Base-by-base conservation (phyloP, 1,284 basidiomycete species). In the Lentinus polychrous region DNA sequence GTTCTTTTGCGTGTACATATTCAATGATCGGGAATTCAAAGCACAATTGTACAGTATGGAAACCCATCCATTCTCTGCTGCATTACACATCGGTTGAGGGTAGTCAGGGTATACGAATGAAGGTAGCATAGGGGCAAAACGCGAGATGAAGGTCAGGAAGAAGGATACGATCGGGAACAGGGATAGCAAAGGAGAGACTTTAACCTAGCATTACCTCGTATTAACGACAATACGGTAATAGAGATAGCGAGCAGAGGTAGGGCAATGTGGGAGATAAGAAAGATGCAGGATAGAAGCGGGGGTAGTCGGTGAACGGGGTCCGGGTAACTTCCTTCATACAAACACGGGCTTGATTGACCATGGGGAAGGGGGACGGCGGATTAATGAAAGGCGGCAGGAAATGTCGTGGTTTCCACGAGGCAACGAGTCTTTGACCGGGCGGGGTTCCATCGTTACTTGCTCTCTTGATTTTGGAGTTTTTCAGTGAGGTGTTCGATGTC, bases 401-500 rank as follows among this genome's bases (percentile, higher is more conserved):
- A 38, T 11, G 23, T 36, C 27, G 36, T 33, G 49, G 55, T 51
- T 49, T 55, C 53, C 55, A 49, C 57, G 57, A 57, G 57, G 58
- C 54, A 27, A 38, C 15, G 45, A 17, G 17, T 33, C 32, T 15
- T 32, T 15, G 32, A 37, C 6, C 17, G 18, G 34, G 17, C 18
- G 35, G 46, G 20, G 34, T 36, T 20, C 15, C 47, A 46, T 42
- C 15, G 23, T 20, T 37, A 18, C 35, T 47, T 23, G 22, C 33
- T 18, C 52, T 57, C 57, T 49, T 60, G 53, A 49, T 55, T 53
- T 53, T 62, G 59, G 49, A 69, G 55, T 60, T 71, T 70, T 50
- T 71, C 68, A 43, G 56, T 68, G 50, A 75, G 67, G 40, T 64
- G 62, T 45, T 78, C 78, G 53, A 83, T 54, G 55, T 86, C 83